Evolutionary conservation across 2,329 filamentous ascomycete species (phyloP).

Genomic region (Fusarium mundagurra): DNA sequence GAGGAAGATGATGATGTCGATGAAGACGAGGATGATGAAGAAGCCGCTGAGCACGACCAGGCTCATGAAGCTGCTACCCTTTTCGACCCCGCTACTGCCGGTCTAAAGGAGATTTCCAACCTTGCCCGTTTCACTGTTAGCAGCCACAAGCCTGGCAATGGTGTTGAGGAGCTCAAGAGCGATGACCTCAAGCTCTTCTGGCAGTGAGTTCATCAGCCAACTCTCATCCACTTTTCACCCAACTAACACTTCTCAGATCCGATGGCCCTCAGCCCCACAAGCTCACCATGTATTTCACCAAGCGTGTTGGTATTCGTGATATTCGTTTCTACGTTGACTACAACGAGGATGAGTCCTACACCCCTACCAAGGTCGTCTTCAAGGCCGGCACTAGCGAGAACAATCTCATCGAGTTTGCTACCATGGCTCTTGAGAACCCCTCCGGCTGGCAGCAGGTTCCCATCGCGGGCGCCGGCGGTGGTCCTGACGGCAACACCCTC

Average conservation of each 20-base stretch:
- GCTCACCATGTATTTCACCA: conserved; percentile 86
- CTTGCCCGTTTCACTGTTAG: conserved; percentile 85
- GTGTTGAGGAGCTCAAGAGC: conserved; percentile 78
- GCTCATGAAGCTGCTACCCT: conserved; percentile 50
- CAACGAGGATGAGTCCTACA: conserved; percentile 93
- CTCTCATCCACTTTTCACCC: neutral
- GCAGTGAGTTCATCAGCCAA: conserved; percentile 67
- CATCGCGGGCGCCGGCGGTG: conserved; percentile 62
- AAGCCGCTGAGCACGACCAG: conserved; percentile 40
- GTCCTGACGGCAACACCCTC: conserved; percentile 76
- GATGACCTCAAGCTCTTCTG: conserved; percentile 80
- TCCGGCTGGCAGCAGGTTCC: conserved; percentile 92
- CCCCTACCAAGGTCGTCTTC: conserved; percentile 90
- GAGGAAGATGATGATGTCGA: conserved; percentile 47
- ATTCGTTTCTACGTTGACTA: conserved; percentile 92
- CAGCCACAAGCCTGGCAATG: conserved; percentile 82
- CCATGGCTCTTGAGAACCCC: conserved; percentile 80
- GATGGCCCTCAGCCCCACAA: conserved; percentile 86
- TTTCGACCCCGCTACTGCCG: conserved; percentile 61
- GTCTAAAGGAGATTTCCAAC: conserved; percentile 85
- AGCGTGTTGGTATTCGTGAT: conserved; percentile 79
- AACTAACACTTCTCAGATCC: conserved; percentile 59
- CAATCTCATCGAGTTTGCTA: conserved; percentile 87
- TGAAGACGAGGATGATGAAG: conserved; percentile 29
- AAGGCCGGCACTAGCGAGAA: conserved; percentile 91